phyloP scores from a whole-genome alignment of 2,329 filamentous ascomycete species.

The Penicillium psychrosexuale region DNA sequence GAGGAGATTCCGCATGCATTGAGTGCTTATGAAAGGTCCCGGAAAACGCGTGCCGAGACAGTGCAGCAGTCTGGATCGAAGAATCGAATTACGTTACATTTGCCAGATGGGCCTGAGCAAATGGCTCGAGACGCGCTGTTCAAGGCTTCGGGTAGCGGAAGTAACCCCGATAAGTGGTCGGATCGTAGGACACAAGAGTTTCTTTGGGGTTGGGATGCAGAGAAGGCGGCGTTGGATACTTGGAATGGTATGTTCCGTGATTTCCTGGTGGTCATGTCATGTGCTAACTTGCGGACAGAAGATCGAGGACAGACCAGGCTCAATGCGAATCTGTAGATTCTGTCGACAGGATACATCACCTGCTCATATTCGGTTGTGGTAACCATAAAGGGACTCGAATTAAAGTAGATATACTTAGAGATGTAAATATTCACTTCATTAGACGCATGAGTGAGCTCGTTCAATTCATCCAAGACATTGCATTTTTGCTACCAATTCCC shows the following conservation, averaged over 20 bases:
- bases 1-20: conserved; percentile 36
- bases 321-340: conserved; percentile 18
- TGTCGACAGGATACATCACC: background rate
- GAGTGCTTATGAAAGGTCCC: conserved; percentile 36
- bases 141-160: conserved; percentile 24
- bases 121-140: conserved; percentile 42
- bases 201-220: conserved; percentile 40
- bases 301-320: background rate
- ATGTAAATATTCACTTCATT: conserved; percentile 3
- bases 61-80: conserved; percentile 38
- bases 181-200: conserved; percentile 61
- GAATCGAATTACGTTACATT: conserved; percentile 38
- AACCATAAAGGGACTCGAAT: background rate
- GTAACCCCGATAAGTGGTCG: conserved; percentile 61
- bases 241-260: conserved; percentile 27
- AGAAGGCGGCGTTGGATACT: conserved; percentile 30
- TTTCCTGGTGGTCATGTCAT: background rate
- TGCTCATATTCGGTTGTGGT: background rate
- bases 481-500: conserved; percentile 8
- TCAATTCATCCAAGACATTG: conserved; percentile 1
- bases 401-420: conserved; percentile 4
- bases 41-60: conserved; percentile 40
- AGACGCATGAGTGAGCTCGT: background rate
- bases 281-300: conserved; percentile 4
- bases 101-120: conserved; percentile 42